Percentiles rank a stretch among this genome's conserved stretches.
Conservation (phyloP, 2,329 filamentous ascomycete species). For the Pseudogymnoascus pannorum region DNA sequence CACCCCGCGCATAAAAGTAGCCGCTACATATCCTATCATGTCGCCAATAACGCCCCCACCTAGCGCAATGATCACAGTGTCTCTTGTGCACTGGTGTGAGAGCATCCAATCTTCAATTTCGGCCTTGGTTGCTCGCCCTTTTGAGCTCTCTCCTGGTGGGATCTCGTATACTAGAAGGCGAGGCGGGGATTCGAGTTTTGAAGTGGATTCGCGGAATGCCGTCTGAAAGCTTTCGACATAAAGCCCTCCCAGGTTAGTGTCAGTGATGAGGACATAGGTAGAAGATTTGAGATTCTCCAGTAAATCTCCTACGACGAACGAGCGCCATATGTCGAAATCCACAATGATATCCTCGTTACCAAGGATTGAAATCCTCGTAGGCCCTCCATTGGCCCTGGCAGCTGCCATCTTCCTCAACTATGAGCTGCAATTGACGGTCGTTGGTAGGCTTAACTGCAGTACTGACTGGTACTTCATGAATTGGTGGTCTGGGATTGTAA, state of each 20-base stretch:
- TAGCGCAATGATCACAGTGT: slow-evolving; percentile 89
- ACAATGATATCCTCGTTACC: slow-evolving; percentile 87
- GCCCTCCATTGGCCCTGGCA: slow-evolving; percentile 21
- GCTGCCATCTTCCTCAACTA: slow-evolving; percentile 6
- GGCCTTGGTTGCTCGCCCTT: slow-evolving; percentile 86
- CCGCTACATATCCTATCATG: slow-evolving; percentile 94
- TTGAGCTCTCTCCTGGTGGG: slow-evolving; percentile 86
- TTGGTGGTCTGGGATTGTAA: neutral
- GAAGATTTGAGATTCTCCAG: slow-evolving; percentile 70
- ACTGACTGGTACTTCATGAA: slow-evolving; percentile 7
- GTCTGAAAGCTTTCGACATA: slow-evolving; percentile 74
- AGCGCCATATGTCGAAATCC: slow-evolving; percentile 83
- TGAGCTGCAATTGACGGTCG: slow-evolving; percentile 6
- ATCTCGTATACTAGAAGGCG: slow-evolving; percentile 81
- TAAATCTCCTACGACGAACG: slow-evolving; percentile 74
- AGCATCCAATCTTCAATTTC: slow-evolving; percentile 98
- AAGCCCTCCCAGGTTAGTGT: slow-evolving; percentile 77
- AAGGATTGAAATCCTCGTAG: slow-evolving; percentile 67
- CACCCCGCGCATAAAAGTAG: slow-evolving; percentile 97
- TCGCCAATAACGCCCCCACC: slow-evolving; percentile 97
- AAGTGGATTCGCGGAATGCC: slow-evolving; percentile 47
- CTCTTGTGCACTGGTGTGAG: slow-evolving; percentile 81
- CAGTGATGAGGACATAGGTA: slow-evolving; percentile 93
- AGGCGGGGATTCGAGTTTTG: slow-evolving; percentile 36
- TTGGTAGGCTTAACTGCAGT: slow-evolving; percentile 7